phyloP scores from a whole-genome alignment of 2,329 filamentous ascomycete genomes.

The Orbilia javanica region DNA sequence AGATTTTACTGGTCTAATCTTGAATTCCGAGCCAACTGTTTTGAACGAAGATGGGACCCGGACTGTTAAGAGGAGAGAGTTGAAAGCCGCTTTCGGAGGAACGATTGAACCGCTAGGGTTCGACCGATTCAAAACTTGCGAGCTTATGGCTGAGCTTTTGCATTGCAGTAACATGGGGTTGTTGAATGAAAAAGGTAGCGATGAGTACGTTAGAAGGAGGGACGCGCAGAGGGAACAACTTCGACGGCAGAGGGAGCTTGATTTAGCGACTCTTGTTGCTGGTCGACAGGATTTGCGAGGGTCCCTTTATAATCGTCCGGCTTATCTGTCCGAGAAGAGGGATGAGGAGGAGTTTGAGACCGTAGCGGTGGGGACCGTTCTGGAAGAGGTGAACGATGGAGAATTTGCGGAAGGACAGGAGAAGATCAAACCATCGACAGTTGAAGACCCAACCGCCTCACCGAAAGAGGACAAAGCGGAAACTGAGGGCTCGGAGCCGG shows the following conservation, averaged over 20 bases:
- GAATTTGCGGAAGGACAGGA: conserved; percentile 64
- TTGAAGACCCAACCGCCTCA: conserved; percentile 52
- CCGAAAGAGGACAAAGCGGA: conserved; percentile 44
- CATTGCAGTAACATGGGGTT: conserved; percentile 99
- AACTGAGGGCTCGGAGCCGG: conserved; percentile 29
- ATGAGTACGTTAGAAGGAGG: conserved; percentile 83
- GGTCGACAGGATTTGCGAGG: conserved; percentile 47
- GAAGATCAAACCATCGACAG: conserved; percentile 55
- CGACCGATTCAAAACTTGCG: conserved; percentile 98
- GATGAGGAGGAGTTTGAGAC: conserved; percentile 96
- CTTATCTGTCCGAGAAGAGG: conserved; percentile 45
- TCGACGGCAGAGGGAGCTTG: conserved; percentile 76
- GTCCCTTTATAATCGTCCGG: conserved; percentile 40
- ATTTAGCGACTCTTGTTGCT: conserved; percentile 56
- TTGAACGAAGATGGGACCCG: conserved; percentile 70
- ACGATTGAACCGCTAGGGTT: conserved; percentile 95
- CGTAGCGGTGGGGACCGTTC: conserved; percentile 77
- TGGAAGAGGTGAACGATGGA: conserved; percentile 76
- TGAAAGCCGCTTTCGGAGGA: conserved; percentile 88
- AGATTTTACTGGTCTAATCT: conserved; percentile 91
- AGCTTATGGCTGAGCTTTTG: conserved; percentile 95
- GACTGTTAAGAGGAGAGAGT: conserved; percentile 77
- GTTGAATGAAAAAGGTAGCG: conserved; percentile 89
- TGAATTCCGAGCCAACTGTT: conserved; percentile 75
- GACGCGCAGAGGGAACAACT: conserved; percentile 85